A percentile compares a stretch with the other conserved stretches of the same genome.
Evolutionary conservation across 2,329 filamentous ascomycete genomes (phyloP).

Genomic region (Thelonectria rubi): DNA sequence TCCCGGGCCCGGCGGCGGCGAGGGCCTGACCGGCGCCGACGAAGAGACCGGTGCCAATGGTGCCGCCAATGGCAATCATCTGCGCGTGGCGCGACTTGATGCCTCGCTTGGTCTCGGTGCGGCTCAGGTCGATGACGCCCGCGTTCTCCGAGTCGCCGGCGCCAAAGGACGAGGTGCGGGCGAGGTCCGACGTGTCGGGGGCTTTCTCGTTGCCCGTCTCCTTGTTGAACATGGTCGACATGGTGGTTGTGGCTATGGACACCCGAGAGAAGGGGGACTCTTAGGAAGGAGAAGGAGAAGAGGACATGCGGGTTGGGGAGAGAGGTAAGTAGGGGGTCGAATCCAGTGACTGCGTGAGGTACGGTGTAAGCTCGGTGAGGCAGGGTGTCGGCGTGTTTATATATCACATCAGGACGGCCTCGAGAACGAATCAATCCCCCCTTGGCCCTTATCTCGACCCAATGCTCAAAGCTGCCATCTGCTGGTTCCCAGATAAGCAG

Average conservation of each 20-base stretch:
- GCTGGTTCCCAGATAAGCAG: conserved; percentile 4
- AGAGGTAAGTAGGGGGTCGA: not conserved
- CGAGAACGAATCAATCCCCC: not conserved
- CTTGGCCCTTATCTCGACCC: conserved; percentile 12
- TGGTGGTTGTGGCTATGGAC: not conserved
- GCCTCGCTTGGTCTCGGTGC: conserved; percentile 14
- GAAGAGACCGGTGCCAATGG: conserved; percentile 21
- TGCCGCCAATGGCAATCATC: conserved; percentile 22
- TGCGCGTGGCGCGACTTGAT: conserved; percentile 25
- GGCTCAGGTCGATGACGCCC: conserved; percentile 7
- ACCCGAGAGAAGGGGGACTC: not conserved
- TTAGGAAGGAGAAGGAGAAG: not conserved
- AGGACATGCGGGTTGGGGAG: not conserved
- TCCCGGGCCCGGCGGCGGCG: conserved; percentile 5
- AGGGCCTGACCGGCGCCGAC: conserved; percentile 23
- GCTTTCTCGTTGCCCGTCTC: conserved; percentile 12
- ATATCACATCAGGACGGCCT: not conserved
- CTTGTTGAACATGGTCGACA: conserved; percentile 4
- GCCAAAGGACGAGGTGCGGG: conserved; percentile 11
- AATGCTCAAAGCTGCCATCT: not conserved
- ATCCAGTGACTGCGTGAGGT: not conserved
- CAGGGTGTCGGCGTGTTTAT: not conserved
- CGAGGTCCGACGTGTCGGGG: not conserved
- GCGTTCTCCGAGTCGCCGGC: conserved; percentile 12
- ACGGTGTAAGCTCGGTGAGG: not conserved